Evolutionary conservation across 2,329 filamentous ascomycete genomes (phyloP).

Genomic region (Fusarium papillatum): DNA sequence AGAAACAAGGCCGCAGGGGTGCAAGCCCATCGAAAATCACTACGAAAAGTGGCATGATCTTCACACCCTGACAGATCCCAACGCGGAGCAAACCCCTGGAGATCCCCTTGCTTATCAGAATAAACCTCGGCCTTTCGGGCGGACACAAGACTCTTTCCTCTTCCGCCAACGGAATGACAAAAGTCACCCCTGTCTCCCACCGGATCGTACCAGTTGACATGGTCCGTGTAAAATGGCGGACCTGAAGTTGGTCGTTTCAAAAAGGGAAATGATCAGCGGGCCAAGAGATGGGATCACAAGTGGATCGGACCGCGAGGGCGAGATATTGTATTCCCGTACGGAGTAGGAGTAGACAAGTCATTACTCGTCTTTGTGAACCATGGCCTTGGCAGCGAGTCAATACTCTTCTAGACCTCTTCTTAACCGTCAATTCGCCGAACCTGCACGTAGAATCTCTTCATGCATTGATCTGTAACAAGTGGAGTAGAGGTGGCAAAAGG

Average conservation of each 20-base stretch:
- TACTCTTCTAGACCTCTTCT: background rate
- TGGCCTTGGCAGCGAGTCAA: background rate
- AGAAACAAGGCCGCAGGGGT: background rate
- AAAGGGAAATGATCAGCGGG: conserved; percentile 9
- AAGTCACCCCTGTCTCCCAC: background rate
- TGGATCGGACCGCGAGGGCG: background rate
- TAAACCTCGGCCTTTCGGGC: background rate
- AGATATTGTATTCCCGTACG: background rate
- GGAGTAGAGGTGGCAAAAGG: conserved; percentile 1
- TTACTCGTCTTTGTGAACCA: background rate
- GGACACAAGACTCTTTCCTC: background rate
- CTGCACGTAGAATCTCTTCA: background rate
- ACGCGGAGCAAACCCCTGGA: background rate
- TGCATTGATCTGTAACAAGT: conserved; percentile 2
- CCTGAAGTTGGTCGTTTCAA: background rate
- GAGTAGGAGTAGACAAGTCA: background rate
- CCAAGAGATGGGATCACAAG: background rate
- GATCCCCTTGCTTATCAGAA: background rate
- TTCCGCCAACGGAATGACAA: background rate
- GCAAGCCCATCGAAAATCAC: conserved; percentile 1
- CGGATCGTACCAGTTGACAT: background rate
- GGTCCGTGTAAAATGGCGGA: background rate
- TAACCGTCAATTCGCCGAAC: background rate
- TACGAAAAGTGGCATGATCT: conserved; percentile 9
- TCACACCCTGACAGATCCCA: background rate